These are phyloP conservation scores for Trichophyton schoenleinii DNA, from an alignment of 2,329 filamentous ascomycete genomes.

Conservation along the genomic window DNA sequence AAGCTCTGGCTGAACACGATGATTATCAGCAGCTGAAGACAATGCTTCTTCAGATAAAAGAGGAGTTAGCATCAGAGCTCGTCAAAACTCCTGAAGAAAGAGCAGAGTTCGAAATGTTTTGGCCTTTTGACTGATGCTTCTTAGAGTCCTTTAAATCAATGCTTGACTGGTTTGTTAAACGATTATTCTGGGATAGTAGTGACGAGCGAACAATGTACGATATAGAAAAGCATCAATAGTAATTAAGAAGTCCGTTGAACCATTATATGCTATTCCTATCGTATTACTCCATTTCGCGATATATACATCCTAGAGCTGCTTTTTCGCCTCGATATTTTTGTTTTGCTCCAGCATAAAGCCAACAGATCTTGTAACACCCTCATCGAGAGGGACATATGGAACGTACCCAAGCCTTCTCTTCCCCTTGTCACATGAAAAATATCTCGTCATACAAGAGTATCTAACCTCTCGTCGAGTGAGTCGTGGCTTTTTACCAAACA, in stretches of 20 bases:
- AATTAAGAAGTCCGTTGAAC: neutral
- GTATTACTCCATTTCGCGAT: neutral
- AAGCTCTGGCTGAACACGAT: slow-evolving; percentile 8
- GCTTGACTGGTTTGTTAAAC: neutral
- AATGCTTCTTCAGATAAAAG: slow-evolving; percentile 5
- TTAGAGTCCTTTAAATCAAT: neutral
- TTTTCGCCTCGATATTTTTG: slow-evolving; percentile 26
- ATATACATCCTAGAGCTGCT: slow-evolving; percentile 22
- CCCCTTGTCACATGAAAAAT: slow-evolving; percentile 37
- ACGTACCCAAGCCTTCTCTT: slow-evolving; percentile 34
- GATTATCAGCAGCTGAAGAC: slow-evolving; percentile 11
- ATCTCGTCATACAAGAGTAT: slow-evolving; percentile 39
- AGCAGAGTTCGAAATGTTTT: slow-evolving; percentile 5
- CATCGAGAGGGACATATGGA: slow-evolving; percentile 34
- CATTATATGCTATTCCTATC: neutral
- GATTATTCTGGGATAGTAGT: neutral
- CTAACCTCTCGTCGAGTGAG: slow-evolving; percentile 34
- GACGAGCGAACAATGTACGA: neutral
- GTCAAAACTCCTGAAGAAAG: slow-evolving; percentile 4
- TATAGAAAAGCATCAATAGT: neutral
- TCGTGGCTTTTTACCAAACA: slow-evolving; percentile 36
- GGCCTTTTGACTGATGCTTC: slow-evolving; percentile 8
- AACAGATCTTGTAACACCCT: slow-evolving; percentile 36
- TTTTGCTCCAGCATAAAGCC: slow-evolving; percentile 28
- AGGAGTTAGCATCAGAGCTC: slow-evolving; percentile 6